phyloP scores from a whole-genome alignment of 2,329 filamentous ascomycete genomes.

The Pseudogymnoascus sp. region DNA sequence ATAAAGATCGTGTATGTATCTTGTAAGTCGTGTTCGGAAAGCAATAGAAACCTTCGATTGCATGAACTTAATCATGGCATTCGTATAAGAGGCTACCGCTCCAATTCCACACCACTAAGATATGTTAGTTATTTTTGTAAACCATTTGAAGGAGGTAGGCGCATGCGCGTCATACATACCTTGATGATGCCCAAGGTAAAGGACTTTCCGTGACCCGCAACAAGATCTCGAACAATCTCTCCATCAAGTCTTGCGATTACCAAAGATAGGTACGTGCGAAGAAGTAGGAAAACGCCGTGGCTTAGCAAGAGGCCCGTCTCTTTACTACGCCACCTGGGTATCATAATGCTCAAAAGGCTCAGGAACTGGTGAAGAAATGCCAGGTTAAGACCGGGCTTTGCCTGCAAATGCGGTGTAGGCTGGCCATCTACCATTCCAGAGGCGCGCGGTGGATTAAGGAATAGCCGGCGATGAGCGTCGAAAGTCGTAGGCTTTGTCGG shows the following conservation, averaged over 20 bases:
- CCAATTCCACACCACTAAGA: conserved; percentile 81
- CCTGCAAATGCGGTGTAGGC: conserved; percentile 59
- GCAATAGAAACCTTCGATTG: conserved; percentile 98
- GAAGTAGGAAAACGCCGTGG: conserved; percentile 80
- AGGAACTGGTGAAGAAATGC: conserved; percentile 96
- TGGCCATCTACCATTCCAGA: conserved; percentile 66
- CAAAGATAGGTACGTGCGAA: conserved; percentile 88
- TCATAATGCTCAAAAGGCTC: conserved; percentile 94
- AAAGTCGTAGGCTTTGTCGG: conserved; percentile 90
- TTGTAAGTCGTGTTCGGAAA: conserved; percentile 86
- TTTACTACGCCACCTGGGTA: conserved; percentile 90
- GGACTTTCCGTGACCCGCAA: conserved; percentile 83
- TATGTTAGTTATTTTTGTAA: conserved; percentile 12
- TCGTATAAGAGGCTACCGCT: conserved; percentile 90
- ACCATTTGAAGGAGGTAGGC: conserved; percentile 13
- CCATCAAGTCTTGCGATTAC: conserved; percentile 89
- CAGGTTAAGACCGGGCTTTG: conserved; percentile 88
- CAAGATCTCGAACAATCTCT: conserved; percentile 90
- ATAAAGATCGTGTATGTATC: conserved; percentile 96
- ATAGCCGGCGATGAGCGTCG: conserved; percentile 88
- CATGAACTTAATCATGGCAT: conserved; percentile 97
- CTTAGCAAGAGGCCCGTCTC: conserved; percentile 85
- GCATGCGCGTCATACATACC: conserved; percentile 32
- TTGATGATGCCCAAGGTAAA: conserved; percentile 87
- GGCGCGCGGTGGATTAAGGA: conserved; percentile 81